Evolutionary conservation across 495 filamentous ascomycete species (phyloP).

Genomic region (Annulohypoxylon maeteangense): DNA sequence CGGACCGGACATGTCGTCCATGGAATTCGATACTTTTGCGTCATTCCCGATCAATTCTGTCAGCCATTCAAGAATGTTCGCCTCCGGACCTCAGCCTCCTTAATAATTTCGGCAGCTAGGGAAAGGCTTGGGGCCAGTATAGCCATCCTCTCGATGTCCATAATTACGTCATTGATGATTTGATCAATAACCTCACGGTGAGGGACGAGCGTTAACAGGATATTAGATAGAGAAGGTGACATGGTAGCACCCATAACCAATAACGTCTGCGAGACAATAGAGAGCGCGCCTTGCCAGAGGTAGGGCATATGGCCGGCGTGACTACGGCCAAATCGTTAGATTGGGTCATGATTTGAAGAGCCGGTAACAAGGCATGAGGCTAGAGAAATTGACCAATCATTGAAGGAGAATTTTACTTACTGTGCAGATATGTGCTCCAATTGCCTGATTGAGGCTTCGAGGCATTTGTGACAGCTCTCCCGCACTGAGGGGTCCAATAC

Average conservation of each 20-base stretch:
- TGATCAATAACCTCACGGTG: slow-evolving; percentile 70
- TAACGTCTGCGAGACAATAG: slow-evolving; percentile 81
- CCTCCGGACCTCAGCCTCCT: slow-evolving; percentile 78
- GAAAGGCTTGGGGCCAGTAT: slow-evolving; percentile 79
- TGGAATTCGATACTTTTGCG: slow-evolving; percentile 23
- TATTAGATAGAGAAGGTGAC: slow-evolving; percentile 74
- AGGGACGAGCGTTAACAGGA: slow-evolving; percentile 69
- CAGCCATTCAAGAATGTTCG: slow-evolving; percentile 62
- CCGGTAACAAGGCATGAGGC: slow-evolving; percentile 36
- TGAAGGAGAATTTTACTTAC: slow-evolving; percentile 56
- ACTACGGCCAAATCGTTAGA: slow-evolving; percentile 63
- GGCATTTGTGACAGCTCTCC: slow-evolving; percentile 80
- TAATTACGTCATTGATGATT: slow-evolving; percentile 78
- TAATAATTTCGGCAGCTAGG: slow-evolving; percentile 78
- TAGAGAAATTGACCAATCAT: slow-evolving; percentile 41
- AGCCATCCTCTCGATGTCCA: slow-evolving; percentile 76
- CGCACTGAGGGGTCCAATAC: slow-evolving; percentile 74
- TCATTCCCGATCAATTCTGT: slow-evolving; percentile 33
- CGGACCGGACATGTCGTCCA: slow-evolving; percentile 36
- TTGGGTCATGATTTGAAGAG: slow-evolving; percentile 44
- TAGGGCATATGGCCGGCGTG: slow-evolving; percentile 89
- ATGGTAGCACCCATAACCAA: slow-evolving; percentile 86
- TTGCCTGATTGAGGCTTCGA: slow-evolving; percentile 84
- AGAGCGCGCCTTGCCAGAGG: slow-evolving; percentile 84
- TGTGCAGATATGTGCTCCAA: slow-evolving; percentile 81